Evolutionary conservation across 1,284 basidiomycete genomes (phyloP).

Genomic region (Lentinus polychrous): DNA sequence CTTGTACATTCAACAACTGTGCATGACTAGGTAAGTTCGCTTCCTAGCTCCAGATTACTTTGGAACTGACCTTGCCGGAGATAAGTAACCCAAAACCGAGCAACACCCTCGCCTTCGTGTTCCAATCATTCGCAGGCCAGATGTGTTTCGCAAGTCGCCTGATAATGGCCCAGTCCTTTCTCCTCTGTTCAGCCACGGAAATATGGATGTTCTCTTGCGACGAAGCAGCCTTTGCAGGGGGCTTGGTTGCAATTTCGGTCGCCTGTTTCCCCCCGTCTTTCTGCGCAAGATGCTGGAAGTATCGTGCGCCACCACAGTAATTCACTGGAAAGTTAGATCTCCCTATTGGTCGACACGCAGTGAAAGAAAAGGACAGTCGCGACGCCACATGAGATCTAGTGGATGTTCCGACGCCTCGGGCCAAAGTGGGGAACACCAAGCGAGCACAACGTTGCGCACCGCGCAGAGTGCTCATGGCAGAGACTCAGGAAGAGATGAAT

Average conservation of each 20-base stretch:
- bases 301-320: not conserved
- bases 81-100: slow-evolving; percentile 80
- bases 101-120: slow-evolving; percentile 71
- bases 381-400: too few relatives aligned
- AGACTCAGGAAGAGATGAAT: too few relatives aligned
- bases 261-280: not conserved
- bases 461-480: too few relatives aligned
- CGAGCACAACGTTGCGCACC: too few relatives aligned
- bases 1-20: slow-evolving; percentile 87
- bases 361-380: too few relatives aligned
- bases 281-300: slow-evolving; percentile 9
- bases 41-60: not conserved
- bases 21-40: not conserved
- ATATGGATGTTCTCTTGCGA: slow-evolving; percentile 16
- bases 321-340: too few relatives aligned
- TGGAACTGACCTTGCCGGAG: slow-evolving; percentile 69
- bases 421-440: too few relatives aligned
- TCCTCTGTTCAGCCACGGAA: slow-evolving; percentile 45
- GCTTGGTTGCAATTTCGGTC: not conserved
- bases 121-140: slow-evolving; percentile 76
- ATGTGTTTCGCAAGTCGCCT: slow-evolving; percentile 59
- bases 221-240: not conserved
- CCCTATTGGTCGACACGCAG: too few relatives aligned
- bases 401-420: too few relatives aligned
- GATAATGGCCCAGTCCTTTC: slow-evolving; percentile 63